Evolutionary conservation across 1,284 basidiomycete genomes (phyloP).

Genomic region (Polyporus tsugae): DNA sequence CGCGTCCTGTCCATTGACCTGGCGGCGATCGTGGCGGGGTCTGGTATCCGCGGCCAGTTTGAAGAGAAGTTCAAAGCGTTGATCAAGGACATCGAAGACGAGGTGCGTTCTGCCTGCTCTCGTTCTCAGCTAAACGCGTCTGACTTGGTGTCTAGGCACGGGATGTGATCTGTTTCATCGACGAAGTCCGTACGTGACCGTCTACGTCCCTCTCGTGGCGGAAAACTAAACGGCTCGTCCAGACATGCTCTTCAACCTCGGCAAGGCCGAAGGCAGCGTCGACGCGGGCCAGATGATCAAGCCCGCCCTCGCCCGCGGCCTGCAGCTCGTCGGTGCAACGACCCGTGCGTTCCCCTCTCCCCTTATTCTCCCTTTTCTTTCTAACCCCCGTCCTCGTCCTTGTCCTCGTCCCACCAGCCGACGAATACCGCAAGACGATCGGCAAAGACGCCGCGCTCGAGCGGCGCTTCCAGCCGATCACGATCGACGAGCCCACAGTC

Average conservation of each 20-base stretch:
- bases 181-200: conserved; percentile 81
- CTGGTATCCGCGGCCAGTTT: conserved; percentile 90
- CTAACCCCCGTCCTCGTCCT: conserved; percentile 7
- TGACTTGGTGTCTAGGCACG: conserved; percentile 45
- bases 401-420: too few relatives aligned
- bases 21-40: conserved; percentile 84
- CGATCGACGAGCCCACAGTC: conserved; percentile 88
- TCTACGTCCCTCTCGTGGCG: neutral
- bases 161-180: conserved; percentile 89
- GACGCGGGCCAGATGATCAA: conserved; percentile 95
- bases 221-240: neutral
- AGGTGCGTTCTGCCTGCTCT: conserved; percentile 48
- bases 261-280: conserved; percentile 91
- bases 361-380: too few relatives aligned
- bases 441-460: conserved; percentile 93
- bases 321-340: conserved; percentile 89
- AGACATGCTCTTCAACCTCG: conserved; percentile 86
- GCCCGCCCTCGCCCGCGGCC: conserved; percentile 84
- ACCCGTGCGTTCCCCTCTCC: conserved; percentile 73
- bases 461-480: conserved; percentile 89
- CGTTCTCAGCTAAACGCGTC: conserved; percentile 39
- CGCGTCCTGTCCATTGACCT: conserved; percentile 86
- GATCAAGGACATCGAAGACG: conserved; percentile 87
- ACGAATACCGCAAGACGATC: conserved; percentile 92
- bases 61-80: conserved; percentile 93